Base-by-base conservation (phyloP, 345 rosid species). In the Pelargonium nanum region DNA sequence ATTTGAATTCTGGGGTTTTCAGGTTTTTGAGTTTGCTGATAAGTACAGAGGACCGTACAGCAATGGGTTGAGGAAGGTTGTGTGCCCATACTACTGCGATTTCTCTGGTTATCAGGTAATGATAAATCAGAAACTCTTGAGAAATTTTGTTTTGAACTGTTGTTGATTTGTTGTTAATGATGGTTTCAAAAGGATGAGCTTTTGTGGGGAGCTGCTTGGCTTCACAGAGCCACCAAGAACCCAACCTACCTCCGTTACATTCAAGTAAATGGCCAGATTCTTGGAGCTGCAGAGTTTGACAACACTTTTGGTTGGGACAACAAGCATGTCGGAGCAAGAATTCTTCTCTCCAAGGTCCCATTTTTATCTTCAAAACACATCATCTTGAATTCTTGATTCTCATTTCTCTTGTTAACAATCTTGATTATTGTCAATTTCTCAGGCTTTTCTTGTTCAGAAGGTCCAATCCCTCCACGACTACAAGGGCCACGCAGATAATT, bases 261-360 rank as follows among this genome's bases (percentile, higher is more conserved):
- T 61, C 78, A 84, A 34, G 70, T 66, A 5, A 90, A 94, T 74
- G 99, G 99, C 16, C 90, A 81, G 65, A 76, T 68, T 10, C 79
- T 89, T 48, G 99, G 99, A 61, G 97, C 97, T 32, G 83, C 83
- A 7, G 86, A 94, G 22, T 82, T 67, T 69, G 96, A 90, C 65
- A 87, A 77, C 73, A 84, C 92, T 54, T 94, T 94, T 65, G 89
- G 99, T 32, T 94, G 99, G 99, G 99, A 94, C 75, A 89, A 94
- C 76, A 94, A 94, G 66, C 88, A 86, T 59, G 85, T 82, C 55
- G 99, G 97, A 26, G 91, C 97, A 0, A 84, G 94, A 63, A 78
- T 94, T 72, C 92, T 94, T 59, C 96, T 90, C 34, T 80, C 99
- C 40, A 86, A 94, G 91, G 99, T 88, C 56, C 57, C 40, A 51